Base-by-base conservation (phyloP, 345 rosid genomes). In the Bruguiera sexangula region DNA sequence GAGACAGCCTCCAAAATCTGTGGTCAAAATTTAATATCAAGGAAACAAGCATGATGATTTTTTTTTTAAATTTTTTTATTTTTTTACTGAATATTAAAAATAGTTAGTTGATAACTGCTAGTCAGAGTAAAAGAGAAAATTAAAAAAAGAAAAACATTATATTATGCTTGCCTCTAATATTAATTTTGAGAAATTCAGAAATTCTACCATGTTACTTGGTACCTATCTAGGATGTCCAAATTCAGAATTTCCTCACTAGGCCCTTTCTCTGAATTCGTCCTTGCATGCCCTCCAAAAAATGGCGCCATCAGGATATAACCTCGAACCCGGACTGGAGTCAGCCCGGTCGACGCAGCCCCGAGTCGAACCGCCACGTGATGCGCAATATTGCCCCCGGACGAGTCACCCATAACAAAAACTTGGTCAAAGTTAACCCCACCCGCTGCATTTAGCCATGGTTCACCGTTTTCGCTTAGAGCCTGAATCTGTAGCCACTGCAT, bases 1-100 rank as follows among this genome's bases (percentile, higher is more conserved):
- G 31, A 22, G 90, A 83, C n/a, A 93, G 73, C 83, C 96, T 90
- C 98, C 98, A 93, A 78, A 93, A 90, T 67, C 97, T 93, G 69
- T 54, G 62, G 27, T 15, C 29, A 32, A 53, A 9, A 8, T 43
- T 13, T 22, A 11, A 9, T 39, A 31, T 8, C 24, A 50, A 4
- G 20, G 48, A n/a, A 31, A 15, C 5, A 15, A 16, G 20, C 1
- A 1, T 2, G 19, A 54, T 39, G 46, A 39, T 20, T 24, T 0
- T 7, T 1, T 54, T 6, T 0, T 19, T n/a, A n/a, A n/a, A n/a
- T n/a, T 1, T 6, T 0, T 19, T 1, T 6, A 11, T 0, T 7
- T 6, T n/a, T 6, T 0, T 19, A 6, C 1, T 34, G 7, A 34
- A 34, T 34, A 34, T 6, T 6, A 34, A 1, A 34, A 34, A 34